Percentiles rank a stretch among this genome's conserved stretches.
phyloP scores from a whole-genome alignment of 1,139 yeast species.

The Hyphopichia fennica region DNA sequence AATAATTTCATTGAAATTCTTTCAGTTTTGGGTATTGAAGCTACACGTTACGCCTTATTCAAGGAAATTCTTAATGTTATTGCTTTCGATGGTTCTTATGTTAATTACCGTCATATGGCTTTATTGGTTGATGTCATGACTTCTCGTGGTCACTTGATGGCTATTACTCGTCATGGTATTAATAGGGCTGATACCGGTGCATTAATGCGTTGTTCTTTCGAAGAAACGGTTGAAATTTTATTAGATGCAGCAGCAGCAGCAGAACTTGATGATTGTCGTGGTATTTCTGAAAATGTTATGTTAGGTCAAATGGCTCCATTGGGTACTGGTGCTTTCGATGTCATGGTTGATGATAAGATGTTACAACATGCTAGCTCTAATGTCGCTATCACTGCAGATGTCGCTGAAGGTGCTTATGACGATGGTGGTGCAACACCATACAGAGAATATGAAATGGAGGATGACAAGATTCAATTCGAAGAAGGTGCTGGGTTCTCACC shows the following conservation, averaged over 20 bases:
- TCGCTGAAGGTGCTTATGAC: slow-evolving; percentile 25
- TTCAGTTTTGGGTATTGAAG: slow-evolving; percentile 96
- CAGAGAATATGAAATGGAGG: slow-evolving; percentile 76
- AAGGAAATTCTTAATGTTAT: slow-evolving; percentile 94
- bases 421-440: slow-evolving; percentile 97
- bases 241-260: slow-evolving; percentile 98
- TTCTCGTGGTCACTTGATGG: slow-evolving; percentile 96
- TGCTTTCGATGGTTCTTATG: slow-evolving; percentile 99
- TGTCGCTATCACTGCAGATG: slow-evolving; percentile 41
- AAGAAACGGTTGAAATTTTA: slow-evolving; percentile 96
- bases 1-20: slow-evolving; percentile 95
- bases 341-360: slow-evolving; percentile 89
- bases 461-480: slow-evolving; percentile 71
- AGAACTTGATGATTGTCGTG: slow-evolving; percentile 96
- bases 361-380: slow-evolving; percentile 66
- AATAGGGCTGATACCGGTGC: slow-evolving; percentile 99
- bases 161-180: slow-evolving; percentile 99
- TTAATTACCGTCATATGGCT: slow-evolving; percentile 98
- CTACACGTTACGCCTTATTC: slow-evolving; percentile 91
- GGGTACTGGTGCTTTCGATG: slow-evolving; percentile 98
- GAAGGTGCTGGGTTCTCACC: slow-evolving; percentile 94
- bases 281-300: slow-evolving; percentile 97
- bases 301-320: slow-evolving; percentile 98
- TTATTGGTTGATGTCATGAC: slow-evolving; percentile 98
- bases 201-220: slow-evolving; percentile 98